A percentile compares a stretch with the other conserved stretches of the same genome.
These are phyloP conservation scores for Podospora tetraspora DNA, from an alignment of 495 filamentous ascomycete genomes.

Conservation along the genomic window DNA sequence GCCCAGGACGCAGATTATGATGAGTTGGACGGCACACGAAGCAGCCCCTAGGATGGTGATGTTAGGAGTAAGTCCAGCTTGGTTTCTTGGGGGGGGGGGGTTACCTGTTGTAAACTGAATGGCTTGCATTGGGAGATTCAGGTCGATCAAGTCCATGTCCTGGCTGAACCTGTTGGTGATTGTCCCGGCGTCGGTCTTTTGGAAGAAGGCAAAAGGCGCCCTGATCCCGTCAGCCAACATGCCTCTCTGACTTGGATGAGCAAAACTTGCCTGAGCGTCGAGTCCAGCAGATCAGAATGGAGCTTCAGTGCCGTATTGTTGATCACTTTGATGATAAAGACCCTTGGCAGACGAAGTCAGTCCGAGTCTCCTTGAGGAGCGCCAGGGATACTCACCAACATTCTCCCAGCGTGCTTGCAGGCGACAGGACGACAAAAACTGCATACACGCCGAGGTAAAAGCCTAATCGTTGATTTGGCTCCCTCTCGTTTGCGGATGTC, in stretches of 20 bases:
- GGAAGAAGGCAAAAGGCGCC: slow-evolving; percentile 28
- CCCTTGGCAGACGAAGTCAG: background rate
- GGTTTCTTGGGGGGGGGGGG: background rate
- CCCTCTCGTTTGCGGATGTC: slow-evolving; percentile 37
- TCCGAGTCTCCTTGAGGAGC: background rate
- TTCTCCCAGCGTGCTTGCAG: background rate
- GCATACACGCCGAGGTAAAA: slow-evolving; percentile 54
- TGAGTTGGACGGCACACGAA: slow-evolving; percentile 22
- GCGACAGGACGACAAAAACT: slow-evolving; percentile 38
- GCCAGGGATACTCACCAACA: slow-evolving; percentile 1
- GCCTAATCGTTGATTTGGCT: slow-evolving; percentile 40
- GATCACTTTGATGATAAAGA: slow-evolving; percentile 12
- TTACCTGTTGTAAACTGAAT: slow-evolving; percentile 7
- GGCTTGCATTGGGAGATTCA: slow-evolving; percentile 8
- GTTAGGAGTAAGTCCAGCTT: background rate
- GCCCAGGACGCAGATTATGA: slow-evolving; percentile 27
- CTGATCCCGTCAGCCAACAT: background rate
- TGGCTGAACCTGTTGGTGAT: slow-evolving; percentile 31
- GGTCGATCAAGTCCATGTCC: slow-evolving; percentile 26
- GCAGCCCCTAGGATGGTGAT: background rate
- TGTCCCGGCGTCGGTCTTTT: slow-evolving; percentile 21
- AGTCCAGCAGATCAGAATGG: slow-evolving; percentile 11
- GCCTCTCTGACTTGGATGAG: background rate
- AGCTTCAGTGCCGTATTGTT: slow-evolving; percentile 11
- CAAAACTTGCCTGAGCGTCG: slow-evolving; percentile 4